Evolutionary conservation across 768 basidiomycete species (phyloP).

Genomic region (Pulveroboletus sp.): DNA sequence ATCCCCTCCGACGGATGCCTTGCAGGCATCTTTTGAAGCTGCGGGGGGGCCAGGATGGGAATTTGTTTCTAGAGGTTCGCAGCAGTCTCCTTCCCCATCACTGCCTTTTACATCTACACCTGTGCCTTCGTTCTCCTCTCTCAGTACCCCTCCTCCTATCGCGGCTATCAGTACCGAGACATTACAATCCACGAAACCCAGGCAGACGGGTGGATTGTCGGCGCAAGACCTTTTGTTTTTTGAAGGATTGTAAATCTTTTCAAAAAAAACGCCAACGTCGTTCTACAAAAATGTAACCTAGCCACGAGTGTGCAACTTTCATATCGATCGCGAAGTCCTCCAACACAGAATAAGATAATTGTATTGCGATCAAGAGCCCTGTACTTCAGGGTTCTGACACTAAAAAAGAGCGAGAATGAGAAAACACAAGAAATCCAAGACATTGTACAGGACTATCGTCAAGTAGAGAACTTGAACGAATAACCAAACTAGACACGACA

Average conservation of each 20-base stretch:
- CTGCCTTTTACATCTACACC: conserved; percentile 14
- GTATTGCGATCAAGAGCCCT: not conserved
- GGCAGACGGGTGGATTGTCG: conserved; percentile 53
- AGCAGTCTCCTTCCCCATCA: conserved; percentile 18
- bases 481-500: not conserved
- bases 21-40: conserved; percentile 2
- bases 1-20: not conserved
- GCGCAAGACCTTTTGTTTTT: conserved; percentile 88
- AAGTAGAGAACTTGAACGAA: not conserved
- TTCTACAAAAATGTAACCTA: not conserved
- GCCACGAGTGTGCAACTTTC: not conserved
- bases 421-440: not conserved
- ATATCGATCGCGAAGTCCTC: not conserved
- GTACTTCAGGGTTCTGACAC: not conserved
- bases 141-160: conserved; percentile 4
- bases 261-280: not conserved
- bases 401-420: not conserved
- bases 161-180: conserved; percentile 6
- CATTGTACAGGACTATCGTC: conserved; percentile 3
- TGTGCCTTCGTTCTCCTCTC: conserved; percentile 15
- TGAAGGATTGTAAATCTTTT: conserved; percentile 53
- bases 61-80: conserved; percentile 2
- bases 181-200: conserved; percentile 16
- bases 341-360: not conserved
- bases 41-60: not conserved